A percentile compares a stretch with the other conserved stretches of the same genome.
Evolutionary conservation across 352 stramenopile species (phyloP).

Genomic region (Pythium rishiriense): DNA sequence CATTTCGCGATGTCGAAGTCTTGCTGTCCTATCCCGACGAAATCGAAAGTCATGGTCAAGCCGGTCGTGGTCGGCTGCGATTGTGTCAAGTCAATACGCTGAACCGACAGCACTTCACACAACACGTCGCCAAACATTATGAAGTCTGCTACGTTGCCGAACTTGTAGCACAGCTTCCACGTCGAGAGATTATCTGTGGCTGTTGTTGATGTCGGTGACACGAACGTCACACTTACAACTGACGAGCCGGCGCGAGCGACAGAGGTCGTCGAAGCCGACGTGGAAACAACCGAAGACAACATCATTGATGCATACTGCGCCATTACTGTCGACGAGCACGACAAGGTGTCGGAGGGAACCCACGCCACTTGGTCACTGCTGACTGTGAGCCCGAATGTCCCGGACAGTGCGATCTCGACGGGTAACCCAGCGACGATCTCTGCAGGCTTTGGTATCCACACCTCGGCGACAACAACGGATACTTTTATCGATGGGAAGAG

Average conservation of each 20-base stretch:
- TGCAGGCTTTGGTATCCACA: conserved; percentile 49
- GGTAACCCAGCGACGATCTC: conserved; percentile 57
- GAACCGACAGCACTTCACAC: conserved; percentile 56
- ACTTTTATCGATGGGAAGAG: conserved; percentile 41
- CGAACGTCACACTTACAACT: conserved; percentile 41
- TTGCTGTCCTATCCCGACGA: conserved; percentile 51
- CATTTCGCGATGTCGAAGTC: conserved; percentile 70
- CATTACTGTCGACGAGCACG: conserved; percentile 37
- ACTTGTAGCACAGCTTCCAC: conserved; percentile 76
- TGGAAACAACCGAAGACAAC: conserved; percentile 35
- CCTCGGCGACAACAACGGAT: conserved; percentile 41
- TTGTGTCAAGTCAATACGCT: conserved; percentile 38
- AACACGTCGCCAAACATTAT: conserved; percentile 69
- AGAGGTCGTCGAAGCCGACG: conserved; percentile 29
- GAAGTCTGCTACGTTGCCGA: conserved; percentile 47
- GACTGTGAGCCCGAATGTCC: conserved; percentile 63
- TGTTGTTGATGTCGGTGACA: conserved; percentile 25
- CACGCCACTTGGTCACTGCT: conserved; percentile 61
- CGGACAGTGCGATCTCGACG: conserved; percentile 35
- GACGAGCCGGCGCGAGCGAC: conserved; percentile 41
- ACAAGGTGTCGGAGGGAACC: conserved; percentile 47
- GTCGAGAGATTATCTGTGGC: conserved; percentile 32
- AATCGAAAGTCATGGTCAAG: conserved; percentile 57
- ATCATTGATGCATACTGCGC: conserved; percentile 41
- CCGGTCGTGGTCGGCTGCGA: conserved; percentile 34